phyloP scores from a whole-genome alignment of 2,329 filamentous ascomycete species.

The Alternaria gansuensis region DNA sequence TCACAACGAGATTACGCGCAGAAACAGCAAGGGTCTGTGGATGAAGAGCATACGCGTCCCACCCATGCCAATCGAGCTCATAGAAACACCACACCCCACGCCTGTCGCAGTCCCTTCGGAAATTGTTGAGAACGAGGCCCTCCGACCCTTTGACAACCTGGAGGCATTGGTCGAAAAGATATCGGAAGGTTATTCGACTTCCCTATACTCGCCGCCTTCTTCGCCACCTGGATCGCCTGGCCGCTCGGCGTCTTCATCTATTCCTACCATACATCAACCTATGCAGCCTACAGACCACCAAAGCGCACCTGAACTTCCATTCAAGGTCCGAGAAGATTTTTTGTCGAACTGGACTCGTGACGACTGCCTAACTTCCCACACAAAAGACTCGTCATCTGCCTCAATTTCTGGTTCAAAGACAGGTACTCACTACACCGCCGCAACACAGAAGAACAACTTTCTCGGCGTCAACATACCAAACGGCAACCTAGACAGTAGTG shows the following conservation, averaged over 20 bases:
- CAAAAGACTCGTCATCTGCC: constrained; percentile 73
- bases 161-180: constrained; percentile 77
- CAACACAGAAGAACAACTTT: constrained; percentile 50
- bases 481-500: constrained; percentile 46
- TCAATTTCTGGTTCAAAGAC: constrained; percentile 80
- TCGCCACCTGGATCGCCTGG: constrained; percentile 76
- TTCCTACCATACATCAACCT: constrained; percentile 56
- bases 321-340: constrained; percentile 76
- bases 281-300: constrained; percentile 34
- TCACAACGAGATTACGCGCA: constrained; percentile 76
- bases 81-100: constrained; percentile 53
- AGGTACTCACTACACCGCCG: constrained; percentile 38
- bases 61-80: constrained; percentile 68
- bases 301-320: constrained; percentile 65
- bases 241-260: constrained; percentile 64
- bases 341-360: constrained; percentile 82
- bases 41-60: constrained; percentile 77
- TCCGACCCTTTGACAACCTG: constrained; percentile 80
- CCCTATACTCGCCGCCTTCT: constrained; percentile 68
- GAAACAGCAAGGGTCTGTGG: constrained; percentile 81
- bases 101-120: constrained; percentile 36
- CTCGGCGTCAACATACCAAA: constrained; percentile 65
- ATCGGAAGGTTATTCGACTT: constrained; percentile 73
- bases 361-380: constrained; percentile 71
- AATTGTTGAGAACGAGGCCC: constrained; percentile 45